Percentiles rank a stretch among this genome's conserved stretches.
Evolutionary conservation across 805 yeast species (phyloP).

Genomic region (Saturnispora serradocipensis): DNA sequence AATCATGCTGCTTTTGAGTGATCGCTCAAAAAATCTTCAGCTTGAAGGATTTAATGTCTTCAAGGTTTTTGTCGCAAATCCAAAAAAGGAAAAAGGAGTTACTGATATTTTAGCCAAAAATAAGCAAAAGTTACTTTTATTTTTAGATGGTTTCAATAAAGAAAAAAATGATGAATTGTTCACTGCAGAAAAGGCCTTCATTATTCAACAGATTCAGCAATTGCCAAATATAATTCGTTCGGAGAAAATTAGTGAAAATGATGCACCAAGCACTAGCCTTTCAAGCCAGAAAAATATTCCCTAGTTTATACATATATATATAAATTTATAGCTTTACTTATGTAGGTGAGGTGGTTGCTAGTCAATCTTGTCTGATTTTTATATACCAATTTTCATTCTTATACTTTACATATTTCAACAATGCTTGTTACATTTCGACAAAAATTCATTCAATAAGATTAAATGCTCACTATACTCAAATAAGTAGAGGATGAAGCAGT

Average conservation of each 20-base stretch:
- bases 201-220: constrained; percentile 62
- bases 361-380: background rate
- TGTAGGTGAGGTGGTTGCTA: background rate
- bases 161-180: constrained; percentile 49
- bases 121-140: constrained; percentile 62
- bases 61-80: constrained; percentile 94
- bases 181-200: constrained; percentile 72
- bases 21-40: constrained; percentile 82
- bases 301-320: background rate
- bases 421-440: background rate
- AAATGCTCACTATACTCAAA: background rate
- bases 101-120: constrained; percentile 78
- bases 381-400: background rate
- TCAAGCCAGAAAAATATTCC: background rate
- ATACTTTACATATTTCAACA: background rate
- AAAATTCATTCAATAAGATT: background rate
- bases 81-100: constrained; percentile 73
- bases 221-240: constrained; percentile 48
- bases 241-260: constrained; percentile 5
- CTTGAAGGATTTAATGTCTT: constrained; percentile 87
- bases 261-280: background rate
- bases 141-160: constrained; percentile 57
- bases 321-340: background rate
- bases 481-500: background rate
- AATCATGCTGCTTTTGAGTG: constrained; percentile 78